Percentiles rank a stretch among this genome's conserved stretches.
phyloP scores from a whole-genome alignment of 1,284 basidiomycete species.

The Moesziomyces sp. region DNA sequence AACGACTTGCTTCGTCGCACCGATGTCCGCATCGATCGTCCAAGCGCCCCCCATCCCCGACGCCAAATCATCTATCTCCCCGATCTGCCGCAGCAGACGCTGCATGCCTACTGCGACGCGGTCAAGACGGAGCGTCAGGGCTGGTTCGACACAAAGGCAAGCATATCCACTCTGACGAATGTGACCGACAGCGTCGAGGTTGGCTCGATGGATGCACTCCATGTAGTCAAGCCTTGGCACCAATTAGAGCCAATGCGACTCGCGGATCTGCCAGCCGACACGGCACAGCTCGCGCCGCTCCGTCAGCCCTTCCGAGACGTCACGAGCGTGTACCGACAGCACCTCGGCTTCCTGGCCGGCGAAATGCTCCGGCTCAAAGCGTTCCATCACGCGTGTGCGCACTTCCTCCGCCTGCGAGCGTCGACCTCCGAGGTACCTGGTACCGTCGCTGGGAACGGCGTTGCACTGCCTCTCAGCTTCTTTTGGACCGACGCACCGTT shows the following conservation, averaged over 20 bases:
- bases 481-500: conserved; percentile 54
- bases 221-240: conserved; percentile 32
- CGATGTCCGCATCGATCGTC: conserved; percentile 27
- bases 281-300: conserved; percentile 15
- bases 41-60: conserved; percentile 6
- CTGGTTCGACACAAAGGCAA: conserved; percentile 22
- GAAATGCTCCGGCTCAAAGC: conserved; percentile 45
- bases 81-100: conserved; percentile 19
- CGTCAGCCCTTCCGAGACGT: conserved; percentile 35
- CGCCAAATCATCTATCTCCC: conserved; percentile 44
- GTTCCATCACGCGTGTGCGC: conserved; percentile 43
- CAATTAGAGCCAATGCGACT: conserved; percentile 7
- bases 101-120: conserved; percentile 35
- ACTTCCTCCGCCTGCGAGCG: conserved; percentile 6
- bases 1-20: conserved; percentile 38
- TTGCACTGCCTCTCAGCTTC: conserved; percentile 36
- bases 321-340: conserved; percentile 38
- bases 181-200: conserved; percentile 25
- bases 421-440: background rate
- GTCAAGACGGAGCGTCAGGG: conserved; percentile 24
- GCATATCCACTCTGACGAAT: conserved; percentile 9
- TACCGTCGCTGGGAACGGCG: background rate
- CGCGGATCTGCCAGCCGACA: conserved; percentile 14
- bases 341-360: conserved; percentile 43
- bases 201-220: conserved; percentile 7